Base-by-base conservation (phyloP, 2,329 filamentous ascomycete species). In the Penicillium psychrosexuale region DNA sequence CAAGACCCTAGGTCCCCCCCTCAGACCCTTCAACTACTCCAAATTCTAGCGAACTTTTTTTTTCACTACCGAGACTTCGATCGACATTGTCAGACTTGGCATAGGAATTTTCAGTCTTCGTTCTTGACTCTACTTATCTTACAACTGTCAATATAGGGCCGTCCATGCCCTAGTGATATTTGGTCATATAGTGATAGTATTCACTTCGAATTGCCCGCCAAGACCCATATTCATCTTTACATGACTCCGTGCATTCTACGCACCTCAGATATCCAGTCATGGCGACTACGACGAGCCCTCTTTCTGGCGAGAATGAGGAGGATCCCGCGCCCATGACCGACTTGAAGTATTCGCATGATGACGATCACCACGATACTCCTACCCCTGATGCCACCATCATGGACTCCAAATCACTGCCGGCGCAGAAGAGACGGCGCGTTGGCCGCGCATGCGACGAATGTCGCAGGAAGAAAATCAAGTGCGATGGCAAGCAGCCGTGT, bases 381-480 rank as follows among this genome's bases (percentile, higher is more conserved):
- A 15, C 58, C 17, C 61, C 66, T 15, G 66, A 69, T 42, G 55
- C 60, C 39, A 58, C 66, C 34, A 52, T 60, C 27, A 47, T 64
- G 34, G 70, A 70, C 19, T 46, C 61, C 24, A 68, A 69, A 50
- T 58, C 70, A 38, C 69, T 72, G 50, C 88, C 87, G 13, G 79
- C 89, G 56, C 89, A 91, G 69, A 92, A 93, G 71, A 82, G 89
- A 58, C 81, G 89, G 52, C 82, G 90, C 68, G 89, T 93, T 42
- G 92, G 89, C 19, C 81, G 90, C 65, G 89, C 89, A 38, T 93
- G 89, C 73, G 89, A 91, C 65, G 88, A 92, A 72, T 93, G 89
- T 69, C 83, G 89, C 54, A 82, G 89, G 63, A 93, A 93, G 72
- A 93, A 93, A 74, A 93, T 93, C 68, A 93, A 92, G 71, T 93